Conservation (phyloP, 257 asterid genomes). For the Fraxinus quadrangulata region DNA sequence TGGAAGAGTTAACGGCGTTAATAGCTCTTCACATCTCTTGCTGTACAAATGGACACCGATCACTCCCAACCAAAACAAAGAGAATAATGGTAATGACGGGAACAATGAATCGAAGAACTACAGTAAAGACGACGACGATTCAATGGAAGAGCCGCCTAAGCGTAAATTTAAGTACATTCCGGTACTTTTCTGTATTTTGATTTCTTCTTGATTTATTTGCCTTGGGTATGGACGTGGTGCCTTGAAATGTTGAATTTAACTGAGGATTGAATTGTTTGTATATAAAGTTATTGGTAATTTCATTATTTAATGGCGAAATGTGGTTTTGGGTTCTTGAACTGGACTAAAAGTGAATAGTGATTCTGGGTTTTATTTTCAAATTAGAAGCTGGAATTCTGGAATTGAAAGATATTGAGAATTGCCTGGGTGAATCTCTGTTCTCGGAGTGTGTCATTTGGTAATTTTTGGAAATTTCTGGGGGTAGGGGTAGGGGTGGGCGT, state of each 20-base stretch:
- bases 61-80: conserved; percentile 48
- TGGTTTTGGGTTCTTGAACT: conserved; percentile 26
- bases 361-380: conserved; percentile 24
- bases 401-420: conserved; percentile 2
- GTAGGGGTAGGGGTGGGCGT: background rate
- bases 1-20: conserved; percentile 47
- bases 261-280: background rate
- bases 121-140: conserved; percentile 39
- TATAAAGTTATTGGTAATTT: conserved; percentile 7
- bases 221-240: conserved; percentile 9
- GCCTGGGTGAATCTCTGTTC: background rate
- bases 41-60: conserved; percentile 85
- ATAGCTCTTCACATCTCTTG: conserved; percentile 60
- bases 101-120: conserved; percentile 44
- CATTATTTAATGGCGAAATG: background rate
- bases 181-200: conserved; percentile 48
- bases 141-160: conserved; percentile 63
- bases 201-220: conserved; percentile 6
- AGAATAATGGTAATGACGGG: conserved; percentile 26
- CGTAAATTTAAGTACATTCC: conserved; percentile 84
- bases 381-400: conserved; percentile 6
- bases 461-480: background rate
- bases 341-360: background rate
- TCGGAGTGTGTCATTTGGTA: background rate
- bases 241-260: background rate